Evolutionary conservation across 176 grass and related monocot species (phyloP), one percentile per base, ranked within the genome.

Genomic region (Oryza punctata): DNA sequence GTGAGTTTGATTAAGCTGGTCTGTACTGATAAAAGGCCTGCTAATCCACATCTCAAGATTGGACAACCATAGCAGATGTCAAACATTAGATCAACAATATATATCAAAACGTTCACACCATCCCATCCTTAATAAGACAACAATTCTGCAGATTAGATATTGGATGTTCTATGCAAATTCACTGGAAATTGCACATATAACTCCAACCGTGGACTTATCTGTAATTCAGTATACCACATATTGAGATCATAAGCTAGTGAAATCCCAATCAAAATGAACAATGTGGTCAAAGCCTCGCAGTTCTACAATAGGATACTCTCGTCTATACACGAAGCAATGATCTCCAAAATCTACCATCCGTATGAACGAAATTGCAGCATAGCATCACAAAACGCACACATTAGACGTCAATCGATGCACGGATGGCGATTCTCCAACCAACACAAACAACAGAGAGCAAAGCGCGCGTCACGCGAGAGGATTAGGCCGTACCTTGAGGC

Each of bases 401-500:
- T 54, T 23, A 69, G 37, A 13, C 12, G 41, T 63, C 49, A 79
- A 83, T 23, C 63, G 74, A 60, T 14, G 26, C 38, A 73, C 21
- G 21, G 21, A 30, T 49, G 25, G 73, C 12, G 67, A 73, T 72
- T 33, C 21, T 76, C 67, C 49, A 46, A 83, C 21, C 32, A 33
- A 33, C 32, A 33, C 1, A 78, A 32, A 32, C 30, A 32, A 68
- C 9, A 86, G 5, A 68, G 29, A 77, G 73, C 8, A 19, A 59
- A 16, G 52, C 18, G 32, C 30, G 52, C 52, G 7, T 50, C 3
- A 63, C 21, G 26, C 30, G 60, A 37, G 32, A n/a, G n/a, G n/a
- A 81, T 84, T 6, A 47, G 10, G 11, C 14, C 77, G 44, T 90
- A 94, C 95, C 85, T 98, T 95, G 75, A 98, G 90, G 89, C 87